phyloP scores from a whole-genome alignment of 176 grass and related monocot genomes.

The Aegilops speltoides region DNA sequence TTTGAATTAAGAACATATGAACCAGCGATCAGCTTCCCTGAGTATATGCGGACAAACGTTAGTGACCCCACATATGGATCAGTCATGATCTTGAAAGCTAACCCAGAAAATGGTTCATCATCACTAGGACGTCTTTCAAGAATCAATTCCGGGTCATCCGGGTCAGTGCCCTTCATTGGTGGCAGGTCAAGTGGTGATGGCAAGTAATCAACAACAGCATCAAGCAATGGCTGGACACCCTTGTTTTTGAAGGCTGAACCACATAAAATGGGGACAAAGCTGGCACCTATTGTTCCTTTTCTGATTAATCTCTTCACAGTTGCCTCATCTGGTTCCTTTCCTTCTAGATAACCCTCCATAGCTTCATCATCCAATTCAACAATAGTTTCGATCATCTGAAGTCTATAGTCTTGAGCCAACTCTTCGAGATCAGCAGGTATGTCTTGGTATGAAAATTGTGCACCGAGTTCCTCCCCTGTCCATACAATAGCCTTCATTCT shows the following conservation, averaged over 20 bases:
- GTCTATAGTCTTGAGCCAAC: conserved; percentile 67
- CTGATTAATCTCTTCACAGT: conserved; percentile 89
- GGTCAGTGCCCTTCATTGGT: conserved; percentile 86
- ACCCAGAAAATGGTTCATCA: conserved; percentile 84
- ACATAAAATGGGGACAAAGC: conserved; percentile 92
- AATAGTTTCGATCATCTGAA: conserved; percentile 81
- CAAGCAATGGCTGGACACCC: conserved; percentile 91
- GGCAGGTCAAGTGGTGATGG: conserved; percentile 86
- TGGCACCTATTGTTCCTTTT: conserved; percentile 75
- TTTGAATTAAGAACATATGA: conserved; percentile 97
- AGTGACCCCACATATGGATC: conserved; percentile 94
- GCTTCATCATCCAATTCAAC: conserved; percentile 85
- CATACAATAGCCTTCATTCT: conserved; percentile 95
- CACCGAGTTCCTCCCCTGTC: conserved; percentile 92
- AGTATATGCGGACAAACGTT: conserved; percentile 96
- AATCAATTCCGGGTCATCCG: conserved; percentile 70
- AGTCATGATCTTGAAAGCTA: conserved; percentile 99
- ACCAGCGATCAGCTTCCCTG: conserved; percentile 74
- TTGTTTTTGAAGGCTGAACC: conserved; percentile 99
- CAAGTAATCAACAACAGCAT: conserved; percentile 97
- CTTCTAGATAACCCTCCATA: conserved; percentile 93
- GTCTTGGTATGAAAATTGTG: conserved; percentile 79
- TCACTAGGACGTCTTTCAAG: conserved; percentile 69
- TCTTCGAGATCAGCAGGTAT: conserved; percentile 86
- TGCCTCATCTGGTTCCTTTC: conserved; percentile 76